Evolutionary conservation across 768 basidiomycete genomes (phyloP).

Genomic region (Boletus pseudopeckii): DNA sequence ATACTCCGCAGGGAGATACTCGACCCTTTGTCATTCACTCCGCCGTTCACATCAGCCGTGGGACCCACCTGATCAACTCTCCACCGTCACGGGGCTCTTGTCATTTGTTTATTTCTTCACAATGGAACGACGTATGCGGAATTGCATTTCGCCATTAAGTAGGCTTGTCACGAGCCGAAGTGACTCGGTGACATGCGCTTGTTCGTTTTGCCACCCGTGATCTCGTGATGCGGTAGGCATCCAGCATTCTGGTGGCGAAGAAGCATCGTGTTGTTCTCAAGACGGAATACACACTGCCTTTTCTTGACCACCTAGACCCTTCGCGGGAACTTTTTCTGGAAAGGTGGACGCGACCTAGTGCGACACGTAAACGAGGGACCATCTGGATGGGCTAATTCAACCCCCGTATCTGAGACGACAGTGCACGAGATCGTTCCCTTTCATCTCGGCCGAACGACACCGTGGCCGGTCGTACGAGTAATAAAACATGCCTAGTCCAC

Average conservation of each 20-base stretch:
- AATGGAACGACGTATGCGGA: not conserved
- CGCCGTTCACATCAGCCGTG: not conserved
- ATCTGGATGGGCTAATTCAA: not conserved
- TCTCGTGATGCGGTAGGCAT: not conserved
- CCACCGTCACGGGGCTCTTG: not conserved
- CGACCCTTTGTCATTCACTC: not conserved
- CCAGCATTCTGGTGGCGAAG: not conserved
- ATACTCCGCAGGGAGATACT: constrained; percentile 43
- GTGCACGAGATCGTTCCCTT: not conserved
- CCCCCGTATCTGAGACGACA: not conserved
- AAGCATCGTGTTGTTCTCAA: not conserved
- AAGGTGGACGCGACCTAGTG: not conserved
- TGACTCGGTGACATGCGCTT: not conserved
- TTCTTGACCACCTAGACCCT: not conserved
- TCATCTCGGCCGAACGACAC: constrained; percentile 6
- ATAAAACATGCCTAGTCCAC: constrained; percentile 13
- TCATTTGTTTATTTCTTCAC: not conserved
- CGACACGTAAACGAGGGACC: constrained; percentile 8
- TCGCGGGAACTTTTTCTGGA: not conserved
- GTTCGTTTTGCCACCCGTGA: not conserved
- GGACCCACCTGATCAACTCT: not conserved
- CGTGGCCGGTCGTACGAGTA: constrained; percentile 2
- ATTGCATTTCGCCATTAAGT: not conserved
- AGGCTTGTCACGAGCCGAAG: not conserved
- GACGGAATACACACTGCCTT: not conserved